A percentile compares a stretch with the other conserved stretches of the same genome.
Evolutionary conservation across 768 basidiomycete genomes (phyloP).

Genomic region (Mycena chlorophos): DNA sequence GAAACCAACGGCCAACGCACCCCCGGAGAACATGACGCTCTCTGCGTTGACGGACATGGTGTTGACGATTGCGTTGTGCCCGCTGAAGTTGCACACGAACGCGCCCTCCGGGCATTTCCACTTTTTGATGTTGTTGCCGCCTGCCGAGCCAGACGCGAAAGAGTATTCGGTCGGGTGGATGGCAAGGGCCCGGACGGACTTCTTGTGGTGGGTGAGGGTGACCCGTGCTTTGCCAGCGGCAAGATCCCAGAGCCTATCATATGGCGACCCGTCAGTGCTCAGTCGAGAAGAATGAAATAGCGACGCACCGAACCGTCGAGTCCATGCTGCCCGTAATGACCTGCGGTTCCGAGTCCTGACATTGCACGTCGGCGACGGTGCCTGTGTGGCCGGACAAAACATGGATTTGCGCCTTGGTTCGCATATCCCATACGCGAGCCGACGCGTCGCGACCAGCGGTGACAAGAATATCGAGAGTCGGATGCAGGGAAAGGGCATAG

Average conservation of each 20-base stretch:
- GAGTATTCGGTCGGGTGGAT: constrained; percentile 97
- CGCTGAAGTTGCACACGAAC: constrained; percentile 95
- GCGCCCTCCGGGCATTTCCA: constrained; percentile 98
- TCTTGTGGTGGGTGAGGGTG: constrained; percentile 99
- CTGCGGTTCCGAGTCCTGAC: constrained; percentile 96
- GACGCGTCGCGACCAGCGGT: constrained; percentile 96
- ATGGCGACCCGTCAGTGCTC: constrained; percentile 7
- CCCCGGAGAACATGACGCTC: constrained; percentile 96
- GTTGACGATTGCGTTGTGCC: constrained; percentile 98
- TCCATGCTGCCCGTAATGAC: constrained; percentile 99
- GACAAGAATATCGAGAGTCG: constrained; percentile 92
- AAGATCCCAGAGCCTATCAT: constrained; percentile 85
- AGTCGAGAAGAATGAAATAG: not conserved
- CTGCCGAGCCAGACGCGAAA: constrained; percentile 92
- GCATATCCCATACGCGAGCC: constrained; percentile 99
- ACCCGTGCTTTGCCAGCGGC: constrained; percentile 97
- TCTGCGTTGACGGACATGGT: constrained; percentile 91
- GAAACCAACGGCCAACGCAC: constrained; percentile 44
- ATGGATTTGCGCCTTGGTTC: constrained; percentile 94
- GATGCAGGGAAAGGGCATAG: constrained; percentile 90
- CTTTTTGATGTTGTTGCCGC: constrained; percentile 99
- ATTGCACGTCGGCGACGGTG: constrained; percentile 94
- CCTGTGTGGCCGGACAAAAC: constrained; percentile 91
- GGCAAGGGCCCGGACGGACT: constrained; percentile 90
- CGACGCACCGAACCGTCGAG: constrained; percentile 84